These are phyloP conservation scores for Podospora appendiculata DNA, from an alignment of 495 filamentous ascomycete species.

Conservation along the genomic window DNA sequence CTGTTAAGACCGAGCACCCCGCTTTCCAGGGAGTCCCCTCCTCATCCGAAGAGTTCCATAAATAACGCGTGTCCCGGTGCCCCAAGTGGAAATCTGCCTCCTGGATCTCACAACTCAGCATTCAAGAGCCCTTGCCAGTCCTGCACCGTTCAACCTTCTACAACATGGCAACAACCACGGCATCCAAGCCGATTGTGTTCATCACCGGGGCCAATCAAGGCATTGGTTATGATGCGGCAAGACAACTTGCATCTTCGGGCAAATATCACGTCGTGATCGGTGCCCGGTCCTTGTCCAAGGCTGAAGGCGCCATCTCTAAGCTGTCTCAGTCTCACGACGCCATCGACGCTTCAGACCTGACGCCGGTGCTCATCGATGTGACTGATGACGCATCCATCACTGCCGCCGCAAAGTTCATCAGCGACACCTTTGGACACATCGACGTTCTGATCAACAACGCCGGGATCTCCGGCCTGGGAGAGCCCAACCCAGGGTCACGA, in stretches of 20 bases:
- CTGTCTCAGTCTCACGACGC: conserved; percentile 18
- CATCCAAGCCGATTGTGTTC: conserved; percentile 20
- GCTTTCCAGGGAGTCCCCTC: too few relatives aligned
- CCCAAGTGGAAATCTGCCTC: too few relatives aligned
- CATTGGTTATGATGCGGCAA: conserved; percentile 30
- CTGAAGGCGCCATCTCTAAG: conserved; percentile 14
- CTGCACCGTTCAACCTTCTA: too few relatives aligned
- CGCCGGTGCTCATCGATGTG: conserved; percentile 33
- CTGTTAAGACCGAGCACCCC: too few relatives aligned
- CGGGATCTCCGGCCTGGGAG: conserved; percentile 1
- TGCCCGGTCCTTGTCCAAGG: conserved; percentile 21
- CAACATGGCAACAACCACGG: background rate
- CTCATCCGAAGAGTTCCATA: too few relatives aligned
- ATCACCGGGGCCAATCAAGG: conserved; percentile 39
- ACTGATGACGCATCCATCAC: conserved; percentile 31
- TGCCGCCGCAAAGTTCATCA: conserved; percentile 23
- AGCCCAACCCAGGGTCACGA: conserved; percentile 9
- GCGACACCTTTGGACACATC: conserved; percentile 24
- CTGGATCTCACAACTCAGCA: too few relatives aligned
- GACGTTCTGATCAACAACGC: conserved; percentile 11
- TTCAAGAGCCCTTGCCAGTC: too few relatives aligned
- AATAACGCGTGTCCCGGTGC: too few relatives aligned
- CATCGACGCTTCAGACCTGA: background rate
- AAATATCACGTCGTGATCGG: conserved; percentile 32
- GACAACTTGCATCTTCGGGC: conserved; percentile 18